Evolutionary conservation across 1,139 yeast species (phyloP).

Genomic region (Blastobotrys ciferrii): DNA sequence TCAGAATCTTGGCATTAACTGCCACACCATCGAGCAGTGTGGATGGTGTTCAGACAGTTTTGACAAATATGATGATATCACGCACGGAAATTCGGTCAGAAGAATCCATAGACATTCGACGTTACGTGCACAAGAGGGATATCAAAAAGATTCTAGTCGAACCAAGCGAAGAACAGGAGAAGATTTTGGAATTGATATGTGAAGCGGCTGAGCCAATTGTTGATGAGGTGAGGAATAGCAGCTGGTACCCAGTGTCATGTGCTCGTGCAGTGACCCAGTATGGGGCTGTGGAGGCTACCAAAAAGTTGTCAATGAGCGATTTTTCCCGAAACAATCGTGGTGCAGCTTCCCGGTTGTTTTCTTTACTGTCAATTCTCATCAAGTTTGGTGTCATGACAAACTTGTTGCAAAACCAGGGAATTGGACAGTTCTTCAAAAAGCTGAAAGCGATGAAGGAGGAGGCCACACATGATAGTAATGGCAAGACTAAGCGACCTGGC

Average conservation of each 20-base stretch:
- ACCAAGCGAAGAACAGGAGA: constrained; percentile 51
- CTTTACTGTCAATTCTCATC: constrained; percentile 52
- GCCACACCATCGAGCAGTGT: constrained; percentile 93
- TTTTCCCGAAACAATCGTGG: constrained; percentile 20
- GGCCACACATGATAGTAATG: constrained; percentile 17
- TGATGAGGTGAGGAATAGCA: constrained; percentile 47
- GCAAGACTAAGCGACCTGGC: constrained; percentile 30
- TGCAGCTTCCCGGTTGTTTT: constrained; percentile 15
- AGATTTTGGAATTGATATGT: constrained; percentile 51
- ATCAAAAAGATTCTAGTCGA: constrained; percentile 59
- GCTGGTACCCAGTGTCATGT: constrained; percentile 65
- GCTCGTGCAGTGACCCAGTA: constrained; percentile 61
- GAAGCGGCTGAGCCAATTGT: constrained; percentile 65
- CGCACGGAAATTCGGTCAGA: constrained; percentile 85
- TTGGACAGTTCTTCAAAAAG: constrained; percentile 65
- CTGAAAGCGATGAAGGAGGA: constrained; percentile 24
- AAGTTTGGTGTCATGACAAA: constrained; percentile 62
- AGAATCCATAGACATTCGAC: constrained; percentile 72
- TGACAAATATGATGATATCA: constrained; percentile 69
- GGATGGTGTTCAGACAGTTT: constrained; percentile 84
- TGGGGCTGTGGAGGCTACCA: constrained; percentile 67
- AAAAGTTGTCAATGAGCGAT: constrained; percentile 33
- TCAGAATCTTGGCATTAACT: constrained; percentile 78
- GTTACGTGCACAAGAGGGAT: constrained; percentile 71
- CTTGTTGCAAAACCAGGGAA: constrained; percentile 72